These are phyloP conservation scores for Populus deltoides DNA, from an alignment of 345 rosid genomes.

Conservation along the genomic window DNA sequence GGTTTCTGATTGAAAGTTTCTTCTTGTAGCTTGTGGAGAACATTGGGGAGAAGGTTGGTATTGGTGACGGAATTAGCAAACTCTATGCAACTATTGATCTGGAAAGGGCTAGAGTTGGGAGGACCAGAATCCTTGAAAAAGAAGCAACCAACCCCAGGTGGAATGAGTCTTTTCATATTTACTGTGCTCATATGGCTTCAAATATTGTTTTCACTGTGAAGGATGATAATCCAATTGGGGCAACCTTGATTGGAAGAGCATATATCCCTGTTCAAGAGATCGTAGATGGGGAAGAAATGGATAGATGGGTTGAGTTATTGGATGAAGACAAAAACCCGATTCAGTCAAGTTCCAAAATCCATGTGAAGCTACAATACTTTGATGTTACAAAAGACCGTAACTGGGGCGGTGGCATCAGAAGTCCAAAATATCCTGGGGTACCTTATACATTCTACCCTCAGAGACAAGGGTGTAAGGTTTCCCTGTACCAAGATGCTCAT, in stretches of 20 bases:
- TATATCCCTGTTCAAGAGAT: slow-evolving; percentile 72
- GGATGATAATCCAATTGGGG: slow-evolving; percentile 87
- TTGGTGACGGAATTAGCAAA: slow-evolving; percentile 73
- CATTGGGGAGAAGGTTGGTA: slow-evolving; percentile 71
- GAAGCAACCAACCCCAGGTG: slow-evolving; percentile 65
- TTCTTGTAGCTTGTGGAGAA: slow-evolving; percentile 62
- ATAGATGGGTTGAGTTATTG: slow-evolving; percentile 78
- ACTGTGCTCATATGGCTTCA: slow-evolving; percentile 85
- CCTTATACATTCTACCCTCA: slow-evolving; percentile 86
- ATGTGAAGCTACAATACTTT: slow-evolving; percentile 81
- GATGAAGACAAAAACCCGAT: slow-evolving; percentile 66
- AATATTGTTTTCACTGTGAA: slow-evolving; percentile 83
- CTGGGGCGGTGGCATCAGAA: slow-evolving; percentile 62
- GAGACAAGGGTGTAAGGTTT: slow-evolving; percentile 84
- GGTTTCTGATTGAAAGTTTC: slow-evolving; percentile 13
- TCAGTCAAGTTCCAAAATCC: slow-evolving; percentile 65
- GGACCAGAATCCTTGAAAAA: slow-evolving; percentile 66
- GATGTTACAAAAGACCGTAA: slow-evolving; percentile 66
- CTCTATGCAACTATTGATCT: slow-evolving; percentile 86
- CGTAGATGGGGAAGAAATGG: slow-evolving; percentile 75
- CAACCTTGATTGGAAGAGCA: slow-evolving; percentile 85
- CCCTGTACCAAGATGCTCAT: slow-evolving; percentile 94
- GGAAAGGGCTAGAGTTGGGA: slow-evolving; percentile 91
- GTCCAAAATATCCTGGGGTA: slow-evolving; percentile 81
- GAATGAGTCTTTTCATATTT: slow-evolving; percentile 88